Percentiles rank a stretch among this genome's conserved stretches.
These are phyloP conservation scores for Novymonas esmeraldas DNA, from an alignment of 208 protist genomes.

Conservation along the genomic window DNA sequence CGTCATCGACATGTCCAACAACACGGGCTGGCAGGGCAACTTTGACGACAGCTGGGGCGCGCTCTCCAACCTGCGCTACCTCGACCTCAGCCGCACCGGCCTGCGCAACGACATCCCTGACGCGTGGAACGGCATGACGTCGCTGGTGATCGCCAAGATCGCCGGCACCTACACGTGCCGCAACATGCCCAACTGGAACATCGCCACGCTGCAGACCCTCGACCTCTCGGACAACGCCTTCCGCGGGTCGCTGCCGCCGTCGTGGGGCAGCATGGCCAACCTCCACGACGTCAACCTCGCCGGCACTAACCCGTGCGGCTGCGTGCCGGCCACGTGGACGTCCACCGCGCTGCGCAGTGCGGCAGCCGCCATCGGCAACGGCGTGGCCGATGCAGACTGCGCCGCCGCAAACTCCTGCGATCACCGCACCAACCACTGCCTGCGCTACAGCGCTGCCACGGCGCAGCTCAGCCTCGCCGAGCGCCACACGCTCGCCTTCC, in stretches of 20 bases:
- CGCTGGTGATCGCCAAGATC: conserved; percentile 7
- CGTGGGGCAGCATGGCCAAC: conserved; percentile 16
- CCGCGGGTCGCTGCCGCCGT: conserved; percentile 9
- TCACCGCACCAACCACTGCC: no score
- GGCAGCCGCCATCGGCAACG: no score
- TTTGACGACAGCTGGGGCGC: conserved; percentile 11
- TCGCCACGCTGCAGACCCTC: not conserved
- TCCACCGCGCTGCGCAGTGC: no score
- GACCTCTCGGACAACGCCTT: conserved; percentile 26
- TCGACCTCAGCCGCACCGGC: conserved; percentile 28
- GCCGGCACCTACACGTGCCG: conserved; percentile 2
- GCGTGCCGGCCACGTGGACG: conserved; percentile 3
- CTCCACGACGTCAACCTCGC: conserved; percentile 24
- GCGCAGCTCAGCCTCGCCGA: no score
- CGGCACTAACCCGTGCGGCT: conserved; percentile 18
- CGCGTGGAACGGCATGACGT: conserved; percentile 25
- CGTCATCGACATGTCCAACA: conserved; percentile 25
- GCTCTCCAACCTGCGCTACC: conserved; percentile 6
- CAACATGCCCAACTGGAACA: conserved; percentile 20
- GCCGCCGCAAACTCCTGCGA: no score
- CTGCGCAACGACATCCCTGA: conserved; percentile 12
- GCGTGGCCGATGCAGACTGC: no score
- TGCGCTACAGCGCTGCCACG: no score
- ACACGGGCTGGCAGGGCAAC: conserved; percentile 7
- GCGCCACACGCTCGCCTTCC: no score